Evolutionary conservation across 805 yeast genomes (phyloP).

Genomic region (Myxozyma monticola): DNA sequence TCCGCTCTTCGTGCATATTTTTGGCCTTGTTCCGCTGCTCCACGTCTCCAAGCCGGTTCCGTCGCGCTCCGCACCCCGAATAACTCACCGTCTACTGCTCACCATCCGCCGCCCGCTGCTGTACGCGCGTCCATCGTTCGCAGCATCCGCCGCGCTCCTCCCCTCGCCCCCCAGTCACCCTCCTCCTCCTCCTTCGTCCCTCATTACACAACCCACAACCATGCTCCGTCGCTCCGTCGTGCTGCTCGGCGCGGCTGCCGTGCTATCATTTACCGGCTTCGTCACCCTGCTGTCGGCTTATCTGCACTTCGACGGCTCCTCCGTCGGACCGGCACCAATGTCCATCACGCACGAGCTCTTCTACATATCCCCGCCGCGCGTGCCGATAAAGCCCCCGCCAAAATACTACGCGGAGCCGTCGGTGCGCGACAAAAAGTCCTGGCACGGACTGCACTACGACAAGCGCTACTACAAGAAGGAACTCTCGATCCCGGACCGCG

Average conservation of each 20-base stretch:
- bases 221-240: slow-evolving; percentile 22
- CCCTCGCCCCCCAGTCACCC: too few species aligned
- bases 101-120: background rate
- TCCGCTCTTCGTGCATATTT: too few species aligned
- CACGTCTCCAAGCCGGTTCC: too few species aligned
- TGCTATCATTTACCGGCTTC: slow-evolving; percentile 13
- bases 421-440: slow-evolving; percentile 10
- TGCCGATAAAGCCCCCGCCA: slow-evolving; percentile 21
- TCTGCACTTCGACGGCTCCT: background rate
- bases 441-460: slow-evolving; percentile 49
- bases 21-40: too few species aligned
- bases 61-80: too few species aligned
- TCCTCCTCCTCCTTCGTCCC: background rate
- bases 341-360: slow-evolving; percentile 29
- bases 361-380: slow-evolving; percentile 25
- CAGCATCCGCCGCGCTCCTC: too few species aligned
- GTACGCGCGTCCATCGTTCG: background rate
- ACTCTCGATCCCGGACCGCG: slow-evolving; percentile 42
- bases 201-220: background rate
- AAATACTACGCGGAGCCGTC: slow-evolving; percentile 28
- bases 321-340: slow-evolving; percentile 15
- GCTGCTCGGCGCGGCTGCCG: slow-evolving; percentile 11
- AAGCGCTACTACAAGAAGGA: slow-evolving; percentile 63
- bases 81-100: background rate
- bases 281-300: slow-evolving; percentile 7